Base-by-base conservation (phyloP, 345 rosid genomes). In the Noccaea caerulescens region DNA sequence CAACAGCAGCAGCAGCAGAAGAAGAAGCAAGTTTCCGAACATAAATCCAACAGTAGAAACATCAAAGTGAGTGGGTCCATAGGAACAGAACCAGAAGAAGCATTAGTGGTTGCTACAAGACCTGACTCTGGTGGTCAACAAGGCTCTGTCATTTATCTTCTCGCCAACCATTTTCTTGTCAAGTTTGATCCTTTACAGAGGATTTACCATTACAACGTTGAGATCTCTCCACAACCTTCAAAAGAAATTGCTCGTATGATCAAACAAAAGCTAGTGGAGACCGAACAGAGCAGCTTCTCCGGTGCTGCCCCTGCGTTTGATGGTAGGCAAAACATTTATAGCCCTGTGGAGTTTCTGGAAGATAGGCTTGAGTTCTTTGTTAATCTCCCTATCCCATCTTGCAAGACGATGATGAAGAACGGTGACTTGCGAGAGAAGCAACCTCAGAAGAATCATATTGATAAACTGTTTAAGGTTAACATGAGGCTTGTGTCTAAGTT, bases 121-220 rank as follows among this genome's bases (percentile, higher is more conserved):
- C 97, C 97, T 2, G 98, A 91, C 77, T 73, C 77, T 33, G 97
- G 98, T 38, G 98, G 98, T 45, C 83, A 83, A 30, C 89, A 91
- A 59, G 98, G 98, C 59, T 66, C 76, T 10, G 85, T 83, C 32
- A 83, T 93, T 41, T 82, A 86, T 62, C 94, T 93, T 6, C 85
- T 93, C 4, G 98, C 98, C 57, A 93, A 93, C 77, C 97, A 93
- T 88, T 91, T 89, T 69, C 90, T 86, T 30, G 98, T 93, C 61
- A 81, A 81, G 54, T 85, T 93, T 61, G 84, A 93, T 73, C 74
- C 93, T 49, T 80, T 80, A 6, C 93, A 76, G 56, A 73, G 70
- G 63, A 89, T 93, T 76, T 93, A 85, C 84, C 98, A 93, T 59
- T 93, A 93, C 83, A 80, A 91, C 47, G 92, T 93, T 61, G 97